Conservation (phyloP, 495 filamentous ascomycete genomes). For the Penicillium mononematosum region DNA sequence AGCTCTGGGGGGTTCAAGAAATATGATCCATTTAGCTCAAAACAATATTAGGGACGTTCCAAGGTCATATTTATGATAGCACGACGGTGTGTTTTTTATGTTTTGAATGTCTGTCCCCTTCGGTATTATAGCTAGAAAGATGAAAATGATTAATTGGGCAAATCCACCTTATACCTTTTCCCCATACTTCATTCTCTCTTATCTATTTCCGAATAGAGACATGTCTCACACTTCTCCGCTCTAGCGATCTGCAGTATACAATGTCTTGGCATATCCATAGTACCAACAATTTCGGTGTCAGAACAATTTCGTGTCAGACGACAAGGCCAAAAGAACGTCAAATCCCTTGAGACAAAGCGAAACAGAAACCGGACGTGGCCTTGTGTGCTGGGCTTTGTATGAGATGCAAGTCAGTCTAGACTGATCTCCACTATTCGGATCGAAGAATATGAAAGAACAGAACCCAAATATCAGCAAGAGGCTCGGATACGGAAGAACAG, state of each 20-base stretch:
- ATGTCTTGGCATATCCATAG: slow-evolving; percentile 9
- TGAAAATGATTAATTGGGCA: background rate
- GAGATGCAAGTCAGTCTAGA: background rate
- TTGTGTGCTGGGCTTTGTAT: slow-evolving; percentile 1
- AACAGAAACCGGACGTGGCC: background rate
- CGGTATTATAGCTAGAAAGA: background rate
- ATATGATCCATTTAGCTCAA: background rate
- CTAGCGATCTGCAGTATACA: slow-evolving; percentile 3
- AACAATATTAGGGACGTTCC: background rate
- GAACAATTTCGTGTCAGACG: background rate
- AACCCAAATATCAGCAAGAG: background rate
- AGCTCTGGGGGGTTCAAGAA: background rate
- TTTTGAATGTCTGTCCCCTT: background rate
- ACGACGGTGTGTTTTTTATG: background rate
- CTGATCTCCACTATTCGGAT: background rate
- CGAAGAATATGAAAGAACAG: background rate
- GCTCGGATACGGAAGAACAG: background rate
- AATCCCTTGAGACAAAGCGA: background rate
- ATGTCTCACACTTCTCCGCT: background rate
- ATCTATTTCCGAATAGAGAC: background rate
- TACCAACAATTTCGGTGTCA: background rate
- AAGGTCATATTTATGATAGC: background rate
- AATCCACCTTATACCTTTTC: background rate
- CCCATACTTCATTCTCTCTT: background rate
- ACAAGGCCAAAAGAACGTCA: background rate